Evolutionary conservation across 2,329 filamentous ascomycete species (phyloP).

Genomic region (Verticillium longisporum): DNA sequence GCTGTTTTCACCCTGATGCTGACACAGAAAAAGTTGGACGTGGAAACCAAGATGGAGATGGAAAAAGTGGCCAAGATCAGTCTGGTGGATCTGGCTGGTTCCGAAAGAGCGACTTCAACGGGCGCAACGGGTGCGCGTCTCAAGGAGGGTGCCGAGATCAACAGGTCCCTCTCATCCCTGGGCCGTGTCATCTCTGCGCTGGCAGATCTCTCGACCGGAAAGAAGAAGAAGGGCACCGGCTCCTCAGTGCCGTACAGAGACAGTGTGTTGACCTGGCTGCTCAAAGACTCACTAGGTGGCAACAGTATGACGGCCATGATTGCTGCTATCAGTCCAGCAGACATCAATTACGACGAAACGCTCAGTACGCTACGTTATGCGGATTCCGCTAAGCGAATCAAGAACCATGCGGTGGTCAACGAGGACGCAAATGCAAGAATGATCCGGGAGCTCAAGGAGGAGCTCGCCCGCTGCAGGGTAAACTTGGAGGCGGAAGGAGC

Average conservation of each 20-base stretch:
- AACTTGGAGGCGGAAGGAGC: slow-evolving; percentile 60
- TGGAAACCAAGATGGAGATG: slow-evolving; percentile 91
- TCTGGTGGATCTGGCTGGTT: slow-evolving; percentile 94
- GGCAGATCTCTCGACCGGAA: slow-evolving; percentile 80
- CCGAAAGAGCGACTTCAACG: slow-evolving; percentile 93
- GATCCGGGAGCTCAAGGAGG: slow-evolving; percentile 97
- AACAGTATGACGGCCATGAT: slow-evolving; percentile 99
- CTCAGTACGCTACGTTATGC: slow-evolving; percentile 93
- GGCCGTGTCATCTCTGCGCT: slow-evolving; percentile 95
- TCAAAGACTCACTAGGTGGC: slow-evolving; percentile 94
- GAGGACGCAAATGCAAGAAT: slow-evolving; percentile 98
- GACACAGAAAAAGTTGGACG: slow-evolving; percentile 86
- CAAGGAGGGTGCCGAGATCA: slow-evolving; percentile 98
- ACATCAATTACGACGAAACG: slow-evolving; percentile 99
- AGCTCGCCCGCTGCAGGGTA: slow-evolving; percentile 81
- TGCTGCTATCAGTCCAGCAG: slow-evolving; percentile 93
- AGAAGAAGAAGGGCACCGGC: slow-evolving; percentile 70
- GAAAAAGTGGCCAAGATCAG: slow-evolving; percentile 98
- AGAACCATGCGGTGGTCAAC: slow-evolving; percentile 99
- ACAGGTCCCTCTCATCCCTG: slow-evolving; percentile 89
- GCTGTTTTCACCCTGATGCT: slow-evolving; percentile 96
- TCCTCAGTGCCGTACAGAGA: slow-evolving; percentile 91
- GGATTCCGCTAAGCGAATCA: slow-evolving; percentile 96
- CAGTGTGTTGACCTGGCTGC: slow-evolving; percentile 88
- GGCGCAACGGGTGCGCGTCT: slow-evolving; percentile 90